Conservation (phyloP, 768 basidiomycete species). For the Grammothele lineata region DNA sequence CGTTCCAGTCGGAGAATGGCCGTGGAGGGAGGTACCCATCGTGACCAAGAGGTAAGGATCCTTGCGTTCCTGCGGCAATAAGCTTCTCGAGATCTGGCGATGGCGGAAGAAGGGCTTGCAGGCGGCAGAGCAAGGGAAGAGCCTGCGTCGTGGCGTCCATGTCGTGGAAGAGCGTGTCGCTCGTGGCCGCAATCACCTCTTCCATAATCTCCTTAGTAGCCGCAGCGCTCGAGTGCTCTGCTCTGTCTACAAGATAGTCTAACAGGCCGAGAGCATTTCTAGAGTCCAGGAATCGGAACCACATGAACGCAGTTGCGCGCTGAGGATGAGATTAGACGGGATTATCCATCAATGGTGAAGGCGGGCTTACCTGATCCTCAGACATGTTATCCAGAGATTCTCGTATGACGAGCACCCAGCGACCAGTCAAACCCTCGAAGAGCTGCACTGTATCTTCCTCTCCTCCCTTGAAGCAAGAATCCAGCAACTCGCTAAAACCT, state of each 20-base stretch:
- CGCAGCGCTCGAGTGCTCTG: slow-evolving; percentile 5
- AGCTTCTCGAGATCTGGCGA: slow-evolving; percentile 44
- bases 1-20: slow-evolving; percentile 3
- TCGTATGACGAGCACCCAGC: slow-evolving; percentile 2
- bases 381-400: slow-evolving; percentile 1
- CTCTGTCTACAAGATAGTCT: slow-evolving; percentile 29
- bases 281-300: slow-evolving; percentile 52
- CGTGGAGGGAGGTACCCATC: slow-evolving; percentile 21
- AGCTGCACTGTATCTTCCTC: background rate
- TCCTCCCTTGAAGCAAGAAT: background rate
- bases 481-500: slow-evolving; percentile 2
- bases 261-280: slow-evolving; percentile 41
- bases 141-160: slow-evolving; percentile 19
- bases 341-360: background rate
- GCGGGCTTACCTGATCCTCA: slow-evolving; percentile 6
- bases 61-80: slow-evolving; percentile 38
- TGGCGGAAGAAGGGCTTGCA: slow-evolving; percentile 24
- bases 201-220: slow-evolving; percentile 28
- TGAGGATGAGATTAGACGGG: background rate
- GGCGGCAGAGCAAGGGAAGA: slow-evolving; percentile 25
- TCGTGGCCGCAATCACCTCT: slow-evolving; percentile 27
- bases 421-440: background rate
- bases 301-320: slow-evolving; percentile 31
- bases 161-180: background rate
- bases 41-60: slow-evolving; percentile 27